phyloP scores from a whole-genome alignment of 2,329 filamentous ascomycete species.

The Aureobasidium leucospermi region DNA sequence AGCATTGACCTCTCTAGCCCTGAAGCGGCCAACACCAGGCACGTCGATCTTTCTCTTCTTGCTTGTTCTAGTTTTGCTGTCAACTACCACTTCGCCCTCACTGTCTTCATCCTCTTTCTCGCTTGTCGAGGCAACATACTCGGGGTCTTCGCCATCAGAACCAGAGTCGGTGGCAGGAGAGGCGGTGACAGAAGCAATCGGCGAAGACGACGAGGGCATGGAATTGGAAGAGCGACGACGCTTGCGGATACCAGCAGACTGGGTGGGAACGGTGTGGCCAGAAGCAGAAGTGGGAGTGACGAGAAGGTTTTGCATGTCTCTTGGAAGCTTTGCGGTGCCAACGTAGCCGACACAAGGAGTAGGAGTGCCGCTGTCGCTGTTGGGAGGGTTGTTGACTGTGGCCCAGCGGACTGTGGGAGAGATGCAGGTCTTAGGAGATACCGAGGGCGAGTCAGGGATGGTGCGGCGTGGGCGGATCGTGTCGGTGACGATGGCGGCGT shows the following conservation, averaged over 20 bases:
- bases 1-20: conserved; percentile 9
- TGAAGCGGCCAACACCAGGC: background rate
- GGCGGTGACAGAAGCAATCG: background rate
- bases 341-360: background rate
- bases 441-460: conserved; percentile 18
- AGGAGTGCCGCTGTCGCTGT: background rate
- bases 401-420: conserved; percentile 19
- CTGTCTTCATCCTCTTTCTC: conserved; percentile 6
- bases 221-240: background rate
- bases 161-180: background rate
- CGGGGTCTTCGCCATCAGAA: conserved; percentile 7
- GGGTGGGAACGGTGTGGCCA: background rate
- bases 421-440: conserved; percentile 25
- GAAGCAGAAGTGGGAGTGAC: conserved; percentile 2
- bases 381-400: conserved; percentile 21
- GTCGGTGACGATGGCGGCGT: background rate
- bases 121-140: background rate
- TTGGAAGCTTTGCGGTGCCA: conserved; percentile 1
- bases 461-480: background rate
- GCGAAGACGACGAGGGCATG: background rate
- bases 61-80: background rate
- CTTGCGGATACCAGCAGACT: background rate
- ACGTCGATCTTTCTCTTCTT: conserved; percentile 10
- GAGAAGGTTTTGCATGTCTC: background rate
- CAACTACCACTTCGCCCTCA: background rate